phyloP scores from a whole-genome alignment of 495 filamentous ascomycete species.

The Penicillium riverlandense region DNA sequence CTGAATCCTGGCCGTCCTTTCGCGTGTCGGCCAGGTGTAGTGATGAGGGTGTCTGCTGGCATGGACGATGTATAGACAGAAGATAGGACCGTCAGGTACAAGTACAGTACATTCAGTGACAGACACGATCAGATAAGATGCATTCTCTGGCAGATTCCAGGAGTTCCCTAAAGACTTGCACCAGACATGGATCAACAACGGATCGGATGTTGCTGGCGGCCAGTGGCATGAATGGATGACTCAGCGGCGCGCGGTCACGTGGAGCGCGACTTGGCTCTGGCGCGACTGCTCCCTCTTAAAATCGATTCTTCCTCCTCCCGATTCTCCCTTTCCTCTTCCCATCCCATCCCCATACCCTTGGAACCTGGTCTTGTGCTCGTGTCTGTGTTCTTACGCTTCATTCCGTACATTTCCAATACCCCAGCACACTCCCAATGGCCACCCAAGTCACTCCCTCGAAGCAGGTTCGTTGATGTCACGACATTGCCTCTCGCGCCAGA shows the following conservation, averaged over 20 bases:
- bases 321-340: conserved; percentile 22
- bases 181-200: conserved; percentile 17
- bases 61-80: too few species aligned
- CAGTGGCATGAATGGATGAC: conserved; percentile 17
- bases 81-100: too few species aligned
- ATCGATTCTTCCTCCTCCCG: conserved; percentile 22
- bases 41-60: background rate
- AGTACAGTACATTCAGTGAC: too few species aligned
- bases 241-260: conserved; percentile 29
- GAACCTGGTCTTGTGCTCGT: conserved; percentile 14
- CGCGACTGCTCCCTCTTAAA: conserved; percentile 32
- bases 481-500: conserved; percentile 26
- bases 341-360: conserved; percentile 11
- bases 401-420: background rate
- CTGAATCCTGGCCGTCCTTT: conserved; percentile 9
- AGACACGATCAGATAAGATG: too few species aligned
- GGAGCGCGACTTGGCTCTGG: conserved; percentile 38
- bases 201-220: conserved; percentile 19
- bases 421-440: conserved; percentile 45
- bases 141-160: too few species aligned
- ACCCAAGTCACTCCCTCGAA: conserved; percentile 77
- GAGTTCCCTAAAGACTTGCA: conserved; percentile 3
- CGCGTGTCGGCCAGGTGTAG: conserved; percentile 6
- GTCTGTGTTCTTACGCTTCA: conserved; percentile 14
- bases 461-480: conserved; percentile 56